A percentile compares a stretch with the other conserved stretches of the same genome.
These are phyloP conservation scores for Seminavis robusta DNA, from an alignment of 108 stramenopile genomes.

Conservation along the genomic window DNA sequence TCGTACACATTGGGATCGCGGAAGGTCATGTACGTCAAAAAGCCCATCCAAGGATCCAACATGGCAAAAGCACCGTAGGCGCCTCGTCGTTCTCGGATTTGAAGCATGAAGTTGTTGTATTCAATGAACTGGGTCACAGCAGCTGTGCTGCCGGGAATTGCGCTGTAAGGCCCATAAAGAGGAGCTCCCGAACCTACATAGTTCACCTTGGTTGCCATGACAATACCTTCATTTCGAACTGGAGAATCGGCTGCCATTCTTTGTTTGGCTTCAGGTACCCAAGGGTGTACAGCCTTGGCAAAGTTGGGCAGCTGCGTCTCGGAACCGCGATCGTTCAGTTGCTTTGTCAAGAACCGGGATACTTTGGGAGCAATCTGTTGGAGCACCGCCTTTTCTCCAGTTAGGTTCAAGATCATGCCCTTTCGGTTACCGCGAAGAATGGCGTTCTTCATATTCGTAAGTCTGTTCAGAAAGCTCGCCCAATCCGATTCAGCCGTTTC, in stretches of 20 bases:
- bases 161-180: conserved; percentile 65
- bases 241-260: conserved; percentile 39
- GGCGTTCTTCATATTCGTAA: conserved; percentile 53
- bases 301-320: conserved; percentile 49
- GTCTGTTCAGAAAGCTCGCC: conserved; percentile 39
- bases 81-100: conserved; percentile 82
- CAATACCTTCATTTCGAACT: conserved; percentile 79
- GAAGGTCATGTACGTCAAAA: conserved; percentile 67
- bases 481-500: conserved; percentile 71
- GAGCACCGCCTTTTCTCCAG: conserved; percentile 68
- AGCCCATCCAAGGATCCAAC: conserved; percentile 58
- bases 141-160: conserved; percentile 53
- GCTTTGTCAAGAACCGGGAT: conserved; percentile 46
- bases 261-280: conserved; percentile 49
- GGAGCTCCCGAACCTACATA: conserved; percentile 85
- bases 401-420: conserved; percentile 81
- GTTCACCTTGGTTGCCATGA: conserved; percentile 79
- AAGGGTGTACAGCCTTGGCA: conserved; percentile 52
- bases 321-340: no score
- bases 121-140: conserved; percentile 72
- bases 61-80: conserved; percentile 81
- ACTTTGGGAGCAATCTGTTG: conserved; percentile 32
- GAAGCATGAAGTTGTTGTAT: conserved; percentile 81
- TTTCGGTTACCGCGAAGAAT: conserved; percentile 54
- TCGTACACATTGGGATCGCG: conserved; percentile 55